phyloP scores from a whole-genome alignment of 1,284 basidiomycete genomes.

The Malassezia brasiliensis region DNA sequence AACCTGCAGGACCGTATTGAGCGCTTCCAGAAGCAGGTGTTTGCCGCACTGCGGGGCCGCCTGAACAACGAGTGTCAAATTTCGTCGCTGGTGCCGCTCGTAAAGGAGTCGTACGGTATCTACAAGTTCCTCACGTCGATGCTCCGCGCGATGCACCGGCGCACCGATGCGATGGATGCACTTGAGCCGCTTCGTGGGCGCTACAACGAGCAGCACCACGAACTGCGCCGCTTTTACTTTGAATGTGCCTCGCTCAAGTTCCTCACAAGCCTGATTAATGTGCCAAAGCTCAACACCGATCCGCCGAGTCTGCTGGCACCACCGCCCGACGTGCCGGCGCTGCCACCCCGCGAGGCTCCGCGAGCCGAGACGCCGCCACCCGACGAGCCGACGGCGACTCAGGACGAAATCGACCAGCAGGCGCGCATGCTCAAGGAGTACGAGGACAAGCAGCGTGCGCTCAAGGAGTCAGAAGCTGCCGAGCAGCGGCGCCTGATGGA shows the following conservation, averaged over 20 bases:
- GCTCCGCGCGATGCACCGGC: slow-evolving; percentile 47
- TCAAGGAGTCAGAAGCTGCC: slow-evolving; percentile 67
- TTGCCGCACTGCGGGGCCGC: slow-evolving; percentile 40
- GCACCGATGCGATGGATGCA: slow-evolving; percentile 46
- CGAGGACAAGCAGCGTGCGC: slow-evolving; percentile 80
- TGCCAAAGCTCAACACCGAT: slow-evolving; percentile 47
- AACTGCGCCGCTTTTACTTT: slow-evolving; percentile 47
- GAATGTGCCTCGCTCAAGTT: slow-evolving; percentile 47
- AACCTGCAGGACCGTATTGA: slow-evolving; percentile 48
- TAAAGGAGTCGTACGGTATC: slow-evolving; percentile 48
- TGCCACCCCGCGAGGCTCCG: slow-evolving; percentile 33
- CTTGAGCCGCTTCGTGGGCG: slow-evolving; percentile 44
- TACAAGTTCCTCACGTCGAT: slow-evolving; percentile 49
- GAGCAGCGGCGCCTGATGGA: slow-evolving; percentile 73
- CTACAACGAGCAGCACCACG: slow-evolving; percentile 43
- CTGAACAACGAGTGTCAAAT: slow-evolving; percentile 48
- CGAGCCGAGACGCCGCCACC: slow-evolving; percentile 27
- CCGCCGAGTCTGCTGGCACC: slow-evolving; percentile 46
- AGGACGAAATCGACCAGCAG: slow-evolving; percentile 74
- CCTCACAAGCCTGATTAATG: slow-evolving; percentile 47
- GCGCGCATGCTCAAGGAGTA: slow-evolving; percentile 91
- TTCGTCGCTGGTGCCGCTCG: slow-evolving; percentile 43
- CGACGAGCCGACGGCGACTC: slow-evolving; percentile 26
- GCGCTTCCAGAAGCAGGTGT: slow-evolving; percentile 46
- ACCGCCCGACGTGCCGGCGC: slow-evolving; percentile 37